Percentiles rank a stretch among this genome's conserved stretches.
These are phyloP conservation scores for Globisporangium barbulae DNA, from an alignment of 352 stramenopile genomes.

Conservation along the genomic window DNA sequence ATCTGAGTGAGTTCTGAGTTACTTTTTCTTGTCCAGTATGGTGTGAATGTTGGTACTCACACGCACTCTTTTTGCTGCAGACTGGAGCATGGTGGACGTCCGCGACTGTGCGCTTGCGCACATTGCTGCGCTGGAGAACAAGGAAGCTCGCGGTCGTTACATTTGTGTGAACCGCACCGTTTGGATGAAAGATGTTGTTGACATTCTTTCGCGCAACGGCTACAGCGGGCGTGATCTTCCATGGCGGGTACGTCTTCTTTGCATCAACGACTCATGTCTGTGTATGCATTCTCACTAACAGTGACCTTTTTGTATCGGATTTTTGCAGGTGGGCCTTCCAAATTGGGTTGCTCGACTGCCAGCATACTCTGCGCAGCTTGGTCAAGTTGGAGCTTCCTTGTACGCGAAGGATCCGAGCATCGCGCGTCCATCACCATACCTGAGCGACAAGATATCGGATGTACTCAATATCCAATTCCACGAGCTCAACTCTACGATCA, in stretches of 20 bases:
- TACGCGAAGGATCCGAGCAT: conserved; percentile 61
- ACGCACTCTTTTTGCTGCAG: conserved; percentile 19
- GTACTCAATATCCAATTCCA: conserved; percentile 77
- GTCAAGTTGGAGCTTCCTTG: conserved; percentile 76
- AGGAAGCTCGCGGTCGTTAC: conserved; percentile 78
- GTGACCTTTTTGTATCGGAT: not conserved
- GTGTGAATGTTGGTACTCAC: not conserved
- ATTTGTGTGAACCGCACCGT: conserved; percentile 84
- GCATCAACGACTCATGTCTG: not conserved
- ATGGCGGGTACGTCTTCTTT: conserved; percentile 40
- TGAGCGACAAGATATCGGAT: conserved; percentile 79
- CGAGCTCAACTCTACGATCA: conserved; percentile 51
- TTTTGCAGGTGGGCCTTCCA: conserved; percentile 54
- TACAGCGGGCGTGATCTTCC: conserved; percentile 86
- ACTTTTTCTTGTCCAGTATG: not conserved
- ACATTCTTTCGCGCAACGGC: conserved; percentile 79
- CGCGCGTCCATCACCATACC: conserved; percentile 62
- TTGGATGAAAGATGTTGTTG: conserved; percentile 88
- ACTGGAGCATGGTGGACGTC: conserved; percentile 87
- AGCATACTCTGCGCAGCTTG: conserved; percentile 81
- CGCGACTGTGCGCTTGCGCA: conserved; percentile 80
- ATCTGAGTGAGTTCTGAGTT: conserved; percentile 54
- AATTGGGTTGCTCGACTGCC: conserved; percentile 84
- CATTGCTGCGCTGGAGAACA: conserved; percentile 80
- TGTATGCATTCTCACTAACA: not conserved